Conservation (phyloP, 805 yeast genomes). For the Lachancea cidri region DNA sequence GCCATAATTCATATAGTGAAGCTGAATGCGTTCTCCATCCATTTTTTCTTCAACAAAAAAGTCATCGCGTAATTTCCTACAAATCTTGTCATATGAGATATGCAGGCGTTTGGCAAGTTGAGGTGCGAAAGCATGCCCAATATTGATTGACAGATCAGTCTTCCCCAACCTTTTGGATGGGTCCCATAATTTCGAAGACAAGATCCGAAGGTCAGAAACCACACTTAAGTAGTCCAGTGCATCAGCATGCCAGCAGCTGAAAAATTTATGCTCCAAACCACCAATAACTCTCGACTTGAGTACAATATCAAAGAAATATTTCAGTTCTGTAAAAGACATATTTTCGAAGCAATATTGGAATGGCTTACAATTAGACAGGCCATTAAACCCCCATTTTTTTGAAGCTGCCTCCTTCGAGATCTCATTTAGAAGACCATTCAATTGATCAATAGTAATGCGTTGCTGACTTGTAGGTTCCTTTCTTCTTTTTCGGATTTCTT, state of each 20-base stretch:
- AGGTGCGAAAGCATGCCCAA: constrained; percentile 55
- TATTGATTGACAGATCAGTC: constrained; percentile 33
- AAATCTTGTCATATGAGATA: constrained; percentile 45
- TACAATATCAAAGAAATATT: constrained; percentile 64
- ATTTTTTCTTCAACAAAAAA: constrained; percentile 84
- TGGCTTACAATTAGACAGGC: constrained; percentile 29
- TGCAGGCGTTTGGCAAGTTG: constrained; percentile 61
- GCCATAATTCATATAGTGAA: constrained; percentile 57
- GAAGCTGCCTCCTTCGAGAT: constrained; percentile 32
- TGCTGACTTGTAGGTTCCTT: constrained; percentile 41
- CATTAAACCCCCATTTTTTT: constrained; percentile 17
- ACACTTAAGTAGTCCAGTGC: constrained; percentile 60
- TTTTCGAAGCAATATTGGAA: constrained; percentile 46
- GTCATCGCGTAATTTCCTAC: constrained; percentile 39
- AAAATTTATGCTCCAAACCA: constrained; percentile 52
- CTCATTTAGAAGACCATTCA: constrained; percentile 43
- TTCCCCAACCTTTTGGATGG: constrained; percentile 40
- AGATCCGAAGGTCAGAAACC: constrained; percentile 56
- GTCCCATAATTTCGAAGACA: constrained; percentile 54
- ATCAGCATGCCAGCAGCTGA: constrained; percentile 72
- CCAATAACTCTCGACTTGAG: constrained; percentile 57
- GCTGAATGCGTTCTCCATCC: constrained; percentile 85
- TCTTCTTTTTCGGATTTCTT: constrained; percentile 40
- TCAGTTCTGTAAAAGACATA: constrained; percentile 57
- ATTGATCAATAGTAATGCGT: constrained; percentile 41